Conservation (phyloP, 305 asterid species). For the Solanum hybrid region DNA sequence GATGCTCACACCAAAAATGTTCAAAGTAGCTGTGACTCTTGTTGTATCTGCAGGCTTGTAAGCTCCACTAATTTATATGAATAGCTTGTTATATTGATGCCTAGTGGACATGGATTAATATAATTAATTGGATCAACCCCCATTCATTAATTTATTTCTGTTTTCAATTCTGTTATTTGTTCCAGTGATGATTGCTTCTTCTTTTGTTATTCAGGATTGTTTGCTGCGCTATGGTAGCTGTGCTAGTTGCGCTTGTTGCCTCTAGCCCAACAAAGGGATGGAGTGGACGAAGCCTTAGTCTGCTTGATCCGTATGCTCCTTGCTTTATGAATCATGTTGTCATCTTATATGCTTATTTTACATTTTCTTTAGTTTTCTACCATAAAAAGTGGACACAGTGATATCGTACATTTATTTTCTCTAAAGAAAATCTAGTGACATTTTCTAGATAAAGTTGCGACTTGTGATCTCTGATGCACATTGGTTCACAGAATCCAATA, state of each 20-base stretch:
- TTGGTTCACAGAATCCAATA: not conserved
- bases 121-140: not conserved
- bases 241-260: conserved; percentile 83
- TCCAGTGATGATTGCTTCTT: not conserved
- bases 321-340: not conserved
- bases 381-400: not conserved
- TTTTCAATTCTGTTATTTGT: not conserved
- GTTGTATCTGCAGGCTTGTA: conserved; percentile 75
- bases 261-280: conserved; percentile 99
- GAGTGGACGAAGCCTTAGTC: conserved; percentile 98
- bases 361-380: not conserved
- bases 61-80: conserved; percentile 23
- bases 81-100: not conserved
- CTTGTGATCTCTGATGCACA: not conserved
- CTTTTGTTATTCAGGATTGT: conserved; percentile 53
- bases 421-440: not conserved
- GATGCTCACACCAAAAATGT: conserved; percentile 76
- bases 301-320: conserved; percentile 90
- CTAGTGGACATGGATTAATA: not conserved
- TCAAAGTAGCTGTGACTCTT: conserved; percentile 87
- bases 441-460: not conserved
- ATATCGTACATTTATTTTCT: not conserved
- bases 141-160: not conserved
- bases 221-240: conserved; percentile 62
- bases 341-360: not conserved